A percentile compares a stretch with the other conserved stretches of the same genome.
phyloP scores from a whole-genome alignment of 139 green algal species.

The Trebouxia sp. region DNA sequence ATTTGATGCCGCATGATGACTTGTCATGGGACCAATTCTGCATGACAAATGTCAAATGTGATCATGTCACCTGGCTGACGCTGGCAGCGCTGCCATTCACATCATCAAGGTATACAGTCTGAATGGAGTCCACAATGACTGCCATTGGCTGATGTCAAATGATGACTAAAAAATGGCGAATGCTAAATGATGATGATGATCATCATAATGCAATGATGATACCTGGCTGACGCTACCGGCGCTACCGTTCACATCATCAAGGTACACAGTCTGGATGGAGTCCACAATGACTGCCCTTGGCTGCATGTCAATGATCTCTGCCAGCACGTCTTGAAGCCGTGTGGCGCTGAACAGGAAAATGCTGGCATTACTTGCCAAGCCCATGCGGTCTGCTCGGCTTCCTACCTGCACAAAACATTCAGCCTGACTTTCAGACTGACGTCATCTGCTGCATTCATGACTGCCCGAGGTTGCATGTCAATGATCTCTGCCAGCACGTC shows the following conservation, averaged over 20 bases:
- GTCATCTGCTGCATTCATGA: too few species aligned
- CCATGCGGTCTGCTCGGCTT: constrained; percentile 70
- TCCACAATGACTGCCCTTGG: constrained; percentile 87
- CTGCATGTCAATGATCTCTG: constrained; percentile 47
- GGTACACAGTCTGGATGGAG: constrained; percentile 94
- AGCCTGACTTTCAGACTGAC: too few species aligned
- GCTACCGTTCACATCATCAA: constrained; percentile 64
- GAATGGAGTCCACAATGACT: constrained; percentile 93
- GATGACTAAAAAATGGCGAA: background rate
- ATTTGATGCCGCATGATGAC: background rate
- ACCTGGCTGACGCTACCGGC: constrained; percentile 78
- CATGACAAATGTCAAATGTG: background rate
- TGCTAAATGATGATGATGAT: background rate
- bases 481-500: constrained; percentile 52
- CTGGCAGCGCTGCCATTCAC: constrained; percentile 67
- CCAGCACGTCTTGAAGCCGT: constrained; percentile 52
- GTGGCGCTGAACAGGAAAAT: constrained; percentile 56
- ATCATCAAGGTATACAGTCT: constrained; percentile 89
- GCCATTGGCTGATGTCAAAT: constrained; percentile 64
- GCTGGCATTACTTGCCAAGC: constrained; percentile 40
- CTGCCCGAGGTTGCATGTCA: constrained; percentile 59
- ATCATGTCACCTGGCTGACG: constrained; percentile 60
- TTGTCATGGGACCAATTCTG: background rate
- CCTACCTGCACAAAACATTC: constrained; percentile 60
- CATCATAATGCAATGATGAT: background rate